Evolutionary conservation across 148 eudicot genomes (phyloP), one percentile per base, ranked within the genome.

Genomic region (Selenicereus undatus): DNA sequence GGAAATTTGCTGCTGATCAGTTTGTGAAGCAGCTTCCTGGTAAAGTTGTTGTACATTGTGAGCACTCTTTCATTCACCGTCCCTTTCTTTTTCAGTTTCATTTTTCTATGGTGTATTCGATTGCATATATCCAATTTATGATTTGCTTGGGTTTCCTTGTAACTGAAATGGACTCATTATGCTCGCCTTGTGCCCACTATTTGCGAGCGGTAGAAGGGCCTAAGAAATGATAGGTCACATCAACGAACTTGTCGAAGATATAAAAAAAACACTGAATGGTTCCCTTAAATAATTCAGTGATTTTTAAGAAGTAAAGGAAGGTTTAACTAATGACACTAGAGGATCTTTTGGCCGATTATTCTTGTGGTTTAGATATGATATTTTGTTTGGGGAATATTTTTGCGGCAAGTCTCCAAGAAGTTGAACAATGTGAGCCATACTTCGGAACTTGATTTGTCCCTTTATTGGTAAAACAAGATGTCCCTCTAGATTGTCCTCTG

Each of bases 1-100:
- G 98, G 97, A 90, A 85, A 83, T 94, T 92, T 88, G 95, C 97
- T 78, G 93, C 89, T 75, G 92, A 92, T 81, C 92, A 91, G 83
- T 90, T 94, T 82, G 93, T 89, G 81, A 91, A 90, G 88, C 88
- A 82, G 86, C 89, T 89, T 79, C 96, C 97, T 29, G 92, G 88
- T 66, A 88, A 88, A 88, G 91, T 94, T 79, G 78, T 91, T 77
- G 98, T 94, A 76, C 98, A 94, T 77, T 84, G 98, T 94, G 80
- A 88, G 93, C 86, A 51, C 50, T 26, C 51, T 80, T 77, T 79
- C 52, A 17, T 20, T 36, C 30, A 81, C 56, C 80, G 14, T 51
- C 75, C 74, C 73, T 24, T 30, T 80, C 26, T 24, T 58, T 75
- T 60, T 7, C 8, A 5, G 36, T 72, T 42, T 42, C 36, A 27